Evolutionary conservation across 768 basidiomycete genomes (phyloP).

Genomic region (Tricholoma sp.): DNA sequence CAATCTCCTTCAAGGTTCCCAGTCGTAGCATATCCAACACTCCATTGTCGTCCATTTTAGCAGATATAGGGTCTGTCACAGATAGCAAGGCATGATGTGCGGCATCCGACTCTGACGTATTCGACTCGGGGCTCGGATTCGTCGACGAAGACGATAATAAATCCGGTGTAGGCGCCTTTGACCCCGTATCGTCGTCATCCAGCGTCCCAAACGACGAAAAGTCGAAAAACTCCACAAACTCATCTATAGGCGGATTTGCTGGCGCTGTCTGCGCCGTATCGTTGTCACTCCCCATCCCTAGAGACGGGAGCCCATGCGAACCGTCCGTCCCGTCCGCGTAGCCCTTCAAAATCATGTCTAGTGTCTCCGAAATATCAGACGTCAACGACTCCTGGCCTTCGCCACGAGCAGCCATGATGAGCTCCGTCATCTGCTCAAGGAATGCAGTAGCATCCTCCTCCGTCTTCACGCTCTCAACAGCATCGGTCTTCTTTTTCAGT

Average conservation of each 20-base stretch:
- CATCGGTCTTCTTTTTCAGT: conserved; percentile 36
- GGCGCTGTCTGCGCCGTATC: conserved; percentile 13
- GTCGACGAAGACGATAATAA: conserved; percentile 66
- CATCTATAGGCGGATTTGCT: conserved; percentile 29
- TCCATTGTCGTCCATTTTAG: conserved; percentile 45
- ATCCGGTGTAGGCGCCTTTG: conserved; percentile 73
- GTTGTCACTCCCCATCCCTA: conserved; percentile 28
- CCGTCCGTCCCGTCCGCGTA: conserved; percentile 40
- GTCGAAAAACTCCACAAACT: conserved; percentile 64
- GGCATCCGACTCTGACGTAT: conserved; percentile 50
- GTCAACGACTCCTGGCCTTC: conserved; percentile 40
- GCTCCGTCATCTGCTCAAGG: conserved; percentile 59
- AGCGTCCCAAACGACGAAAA: conserved; percentile 54
- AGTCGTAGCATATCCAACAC: conserved; percentile 47
- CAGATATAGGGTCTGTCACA: conserved; percentile 31
- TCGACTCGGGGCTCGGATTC: conserved; percentile 74
- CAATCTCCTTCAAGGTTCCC: conserved; percentile 63
- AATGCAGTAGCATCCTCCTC: conserved; percentile 63
- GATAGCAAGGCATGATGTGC: conserved; percentile 39
- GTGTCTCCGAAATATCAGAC: conserved; percentile 51
- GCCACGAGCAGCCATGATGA: conserved; percentile 45
- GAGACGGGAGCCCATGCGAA: conserved; percentile 27
- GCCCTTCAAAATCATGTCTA: conserved; percentile 62
- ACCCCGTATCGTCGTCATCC: conserved; percentile 55
- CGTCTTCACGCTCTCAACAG: conserved; percentile 49